Evolutionary conservation across 345 rosid species (phyloP).

Genomic region (Kandelia obovata): DNA sequence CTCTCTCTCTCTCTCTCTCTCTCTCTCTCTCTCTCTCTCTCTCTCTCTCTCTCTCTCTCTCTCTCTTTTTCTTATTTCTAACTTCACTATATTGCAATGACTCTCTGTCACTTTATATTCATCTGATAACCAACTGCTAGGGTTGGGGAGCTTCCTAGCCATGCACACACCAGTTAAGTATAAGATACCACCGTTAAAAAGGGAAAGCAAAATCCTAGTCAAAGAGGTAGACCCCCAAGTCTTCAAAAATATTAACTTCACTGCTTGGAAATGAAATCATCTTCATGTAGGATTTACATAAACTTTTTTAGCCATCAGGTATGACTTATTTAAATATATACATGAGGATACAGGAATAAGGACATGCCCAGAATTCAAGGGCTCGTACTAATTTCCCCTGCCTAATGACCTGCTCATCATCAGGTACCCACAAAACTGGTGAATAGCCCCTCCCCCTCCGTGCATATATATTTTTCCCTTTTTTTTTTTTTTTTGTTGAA

Average conservation of each 20-base stretch:
- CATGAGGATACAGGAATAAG: background rate
- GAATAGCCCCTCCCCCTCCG: background rate
- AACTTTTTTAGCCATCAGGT: background rate
- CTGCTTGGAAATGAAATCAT: background rate
- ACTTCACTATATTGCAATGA: background rate
- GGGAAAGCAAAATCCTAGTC: no score
- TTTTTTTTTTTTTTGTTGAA: constrained; percentile 4
- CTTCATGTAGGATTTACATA: background rate
- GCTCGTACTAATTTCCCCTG: no score
- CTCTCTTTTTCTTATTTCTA: no score
- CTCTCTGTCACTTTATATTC: constrained; percentile 1
- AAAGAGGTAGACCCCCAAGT: no score
- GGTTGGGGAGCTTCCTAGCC: background rate
- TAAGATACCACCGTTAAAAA: no score
- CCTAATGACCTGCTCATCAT: no score
- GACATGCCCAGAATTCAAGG: background rate
- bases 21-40: no score
- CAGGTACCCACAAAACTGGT: background rate
- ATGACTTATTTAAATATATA: no score
- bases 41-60: no score
- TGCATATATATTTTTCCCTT: constrained; percentile 7
- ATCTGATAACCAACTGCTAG: constrained; percentile 10
- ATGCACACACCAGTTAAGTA: no score
- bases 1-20: no score
- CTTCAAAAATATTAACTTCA: no score